These are phyloP conservation scores for Bipolaris cookei DNA, from an alignment of 2,329 filamentous ascomycete genomes.

Conservation along the genomic window DNA sequence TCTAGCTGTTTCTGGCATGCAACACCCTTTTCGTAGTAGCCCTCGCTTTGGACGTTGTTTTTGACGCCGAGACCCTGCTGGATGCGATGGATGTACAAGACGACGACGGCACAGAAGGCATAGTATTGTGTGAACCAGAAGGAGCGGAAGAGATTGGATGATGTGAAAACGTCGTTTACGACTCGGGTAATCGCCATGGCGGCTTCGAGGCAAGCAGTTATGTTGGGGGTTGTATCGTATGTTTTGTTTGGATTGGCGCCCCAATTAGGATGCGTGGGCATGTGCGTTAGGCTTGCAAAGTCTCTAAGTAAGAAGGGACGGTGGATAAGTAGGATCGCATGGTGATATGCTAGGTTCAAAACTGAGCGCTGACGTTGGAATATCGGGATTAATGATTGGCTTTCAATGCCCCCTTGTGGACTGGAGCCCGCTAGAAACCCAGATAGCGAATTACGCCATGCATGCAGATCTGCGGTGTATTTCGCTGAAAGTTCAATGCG, in stretches of 20 bases:
- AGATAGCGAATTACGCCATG: conserved; percentile 56
- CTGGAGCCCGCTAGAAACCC: conserved; percentile 52
- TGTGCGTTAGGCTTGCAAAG: conserved; percentile 46
- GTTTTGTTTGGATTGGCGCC: conserved; percentile 10
- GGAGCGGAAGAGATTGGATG: conserved; percentile 54
- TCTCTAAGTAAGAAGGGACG: conserved; percentile 60
- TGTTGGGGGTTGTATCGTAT: conserved; percentile 39
- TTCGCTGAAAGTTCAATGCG: conserved; percentile 51
- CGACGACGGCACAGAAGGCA: conserved; percentile 61
- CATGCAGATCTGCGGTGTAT: conserved; percentile 51
- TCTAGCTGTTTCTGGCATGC: conserved; percentile 51
- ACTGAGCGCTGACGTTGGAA: conserved; percentile 62
- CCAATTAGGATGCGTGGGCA: conserved; percentile 31
- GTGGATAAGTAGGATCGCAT: conserved; percentile 63
- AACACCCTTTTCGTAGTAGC: conserved; percentile 53
- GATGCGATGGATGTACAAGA: conserved; percentile 62
- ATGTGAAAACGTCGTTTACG: conserved; percentile 52
- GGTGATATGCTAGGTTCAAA: conserved; percentile 61
- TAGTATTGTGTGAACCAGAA: conserved; percentile 63
- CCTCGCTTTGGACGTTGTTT: conserved; percentile 57
- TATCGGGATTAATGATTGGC: conserved; percentile 55
- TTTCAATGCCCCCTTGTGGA: conserved; percentile 45
- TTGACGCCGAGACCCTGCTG: conserved; percentile 55
- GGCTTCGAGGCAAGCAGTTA: conserved; percentile 56
- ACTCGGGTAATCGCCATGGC: conserved; percentile 56